Conservation (phyloP, 1,139 yeast species). For the Yamadazyma blattariae region DNA sequence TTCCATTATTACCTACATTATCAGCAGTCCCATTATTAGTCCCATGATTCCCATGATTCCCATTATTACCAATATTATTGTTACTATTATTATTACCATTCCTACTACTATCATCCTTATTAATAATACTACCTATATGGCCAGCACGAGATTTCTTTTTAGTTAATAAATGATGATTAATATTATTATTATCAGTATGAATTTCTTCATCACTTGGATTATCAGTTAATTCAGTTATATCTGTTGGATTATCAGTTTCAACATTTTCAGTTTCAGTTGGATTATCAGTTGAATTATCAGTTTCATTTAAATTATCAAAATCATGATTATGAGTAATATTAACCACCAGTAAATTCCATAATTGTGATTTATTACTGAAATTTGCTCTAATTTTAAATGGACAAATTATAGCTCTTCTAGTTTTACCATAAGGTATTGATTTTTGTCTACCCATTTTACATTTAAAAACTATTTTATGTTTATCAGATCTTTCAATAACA, state of each 20-base stretch:
- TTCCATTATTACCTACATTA: too few relatives aligned
- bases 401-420: slow-evolving; percentile 39
- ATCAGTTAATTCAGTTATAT: neutral
- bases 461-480: slow-evolving; percentile 64
- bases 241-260: neutral
- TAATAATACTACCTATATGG: neutral
- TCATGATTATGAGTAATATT: slow-evolving; percentile 51
- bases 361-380: slow-evolving; percentile 50
- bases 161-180: too few relatives aligned
- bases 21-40: too few relatives aligned
- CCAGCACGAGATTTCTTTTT: neutral
- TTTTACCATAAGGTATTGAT: slow-evolving; percentile 14
- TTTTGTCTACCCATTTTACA: slow-evolving; percentile 43
- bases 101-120: too few relatives aligned
- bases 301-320: neutral
- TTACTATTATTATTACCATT: too few relatives aligned
- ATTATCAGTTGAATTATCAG: slow-evolving; percentile 1
- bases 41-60: too few relatives aligned
- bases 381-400: slow-evolving; percentile 73
- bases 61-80: too few relatives aligned
- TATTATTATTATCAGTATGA: too few relatives aligned
- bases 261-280: neutral
- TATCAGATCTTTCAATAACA: slow-evolving; percentile 71
- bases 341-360: slow-evolving; percentile 62
- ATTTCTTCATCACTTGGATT: neutral